These are phyloP conservation scores for Aegle marmelos DNA, from an alignment of 345 rosid species.

Conservation along the genomic window DNA sequence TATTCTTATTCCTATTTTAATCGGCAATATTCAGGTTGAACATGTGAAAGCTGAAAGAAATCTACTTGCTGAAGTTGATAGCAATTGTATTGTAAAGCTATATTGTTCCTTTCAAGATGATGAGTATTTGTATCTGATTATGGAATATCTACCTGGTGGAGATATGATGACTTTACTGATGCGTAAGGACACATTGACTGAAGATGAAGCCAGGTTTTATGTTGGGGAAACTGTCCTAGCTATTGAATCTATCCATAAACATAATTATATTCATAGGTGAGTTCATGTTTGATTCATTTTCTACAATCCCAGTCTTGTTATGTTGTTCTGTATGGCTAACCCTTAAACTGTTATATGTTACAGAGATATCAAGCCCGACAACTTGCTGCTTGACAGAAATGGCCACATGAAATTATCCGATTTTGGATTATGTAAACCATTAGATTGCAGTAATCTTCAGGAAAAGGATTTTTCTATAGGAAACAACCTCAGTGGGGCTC, in stretches of 20 bases:
- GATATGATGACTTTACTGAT: constrained; percentile 99
- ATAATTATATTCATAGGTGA: constrained; percentile 96
- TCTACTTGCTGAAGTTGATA: constrained; percentile 97
- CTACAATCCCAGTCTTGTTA: background rate
- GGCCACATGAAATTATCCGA: constrained; percentile 98
- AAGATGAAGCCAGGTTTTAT: constrained; percentile 94
- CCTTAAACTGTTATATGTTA: constrained; percentile 17
- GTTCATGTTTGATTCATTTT: constrained; percentile 9
- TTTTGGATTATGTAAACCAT: constrained; percentile 95
- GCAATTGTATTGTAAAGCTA: constrained; percentile 91
- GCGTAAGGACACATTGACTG: constrained; percentile 95
- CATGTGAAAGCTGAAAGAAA: constrained; percentile 99
- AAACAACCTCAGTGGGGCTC: constrained; percentile 61
- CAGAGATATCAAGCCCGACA: constrained; percentile 99
- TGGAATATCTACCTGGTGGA: constrained; percentile 99
- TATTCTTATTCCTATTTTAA: constrained; percentile 18
- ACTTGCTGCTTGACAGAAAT: constrained; percentile 84
- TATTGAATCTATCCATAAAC: constrained; percentile 95
- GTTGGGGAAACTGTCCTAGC: constrained; percentile 96
- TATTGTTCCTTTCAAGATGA: constrained; percentile 99
- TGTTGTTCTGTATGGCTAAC: background rate
- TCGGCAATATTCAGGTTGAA: constrained; percentile 65
- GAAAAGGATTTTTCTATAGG: constrained; percentile 82
- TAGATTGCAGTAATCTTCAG: constrained; percentile 92
- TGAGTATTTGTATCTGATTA: constrained; percentile 82